phyloP scores from a whole-genome alignment of 2,329 filamentous ascomycete genomes.

The Ascosphaera aggregata region DNA sequence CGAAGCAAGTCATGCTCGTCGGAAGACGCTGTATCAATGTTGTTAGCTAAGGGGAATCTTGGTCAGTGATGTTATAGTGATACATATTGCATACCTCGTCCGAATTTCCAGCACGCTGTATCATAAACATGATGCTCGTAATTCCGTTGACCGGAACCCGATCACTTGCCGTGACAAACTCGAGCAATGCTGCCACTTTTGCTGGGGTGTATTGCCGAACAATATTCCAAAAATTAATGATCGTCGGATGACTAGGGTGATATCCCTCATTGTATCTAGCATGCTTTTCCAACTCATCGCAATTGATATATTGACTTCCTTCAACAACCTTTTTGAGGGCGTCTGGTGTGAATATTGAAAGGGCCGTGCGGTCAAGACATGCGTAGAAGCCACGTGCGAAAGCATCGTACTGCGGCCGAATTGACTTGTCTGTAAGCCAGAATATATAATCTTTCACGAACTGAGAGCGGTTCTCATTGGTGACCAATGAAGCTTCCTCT shows the following conservation, averaged over 20 bases:
- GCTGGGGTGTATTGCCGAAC: slow-evolving; percentile 39
- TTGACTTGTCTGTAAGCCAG: slow-evolving; percentile 58
- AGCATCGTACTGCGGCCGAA: slow-evolving; percentile 53
- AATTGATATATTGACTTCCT: slow-evolving; percentile 59
- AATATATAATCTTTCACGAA: slow-evolving; percentile 70
- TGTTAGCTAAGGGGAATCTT: neutral
- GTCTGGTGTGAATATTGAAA: slow-evolving; percentile 46
- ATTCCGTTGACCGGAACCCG: slow-evolving; percentile 73
- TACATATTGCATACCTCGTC: slow-evolving; percentile 18
- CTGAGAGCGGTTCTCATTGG: slow-evolving; percentile 49
- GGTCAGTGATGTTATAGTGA: neutral
- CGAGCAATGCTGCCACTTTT: slow-evolving; percentile 54
- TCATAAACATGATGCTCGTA: slow-evolving; percentile 56
- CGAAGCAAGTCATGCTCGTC: slow-evolving; percentile 83
- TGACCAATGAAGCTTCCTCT: slow-evolving; percentile 47
- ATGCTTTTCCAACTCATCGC: slow-evolving; percentile 44
- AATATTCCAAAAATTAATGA: slow-evolving; percentile 67
- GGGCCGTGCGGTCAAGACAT: slow-evolving; percentile 45
- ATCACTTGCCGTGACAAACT: slow-evolving; percentile 89
- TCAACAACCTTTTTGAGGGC: slow-evolving; percentile 61
- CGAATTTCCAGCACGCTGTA: slow-evolving; percentile 53
- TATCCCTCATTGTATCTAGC: slow-evolving; percentile 63
- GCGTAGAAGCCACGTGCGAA: slow-evolving; percentile 62
- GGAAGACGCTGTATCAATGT: slow-evolving; percentile 31
- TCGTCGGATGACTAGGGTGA: slow-evolving; percentile 40